Evolutionary conservation across 805 yeast species (phyloP), one percentile per base, ranked within the genome.

Genomic region (Zygosaccharomyces kombuchaensis): DNA sequence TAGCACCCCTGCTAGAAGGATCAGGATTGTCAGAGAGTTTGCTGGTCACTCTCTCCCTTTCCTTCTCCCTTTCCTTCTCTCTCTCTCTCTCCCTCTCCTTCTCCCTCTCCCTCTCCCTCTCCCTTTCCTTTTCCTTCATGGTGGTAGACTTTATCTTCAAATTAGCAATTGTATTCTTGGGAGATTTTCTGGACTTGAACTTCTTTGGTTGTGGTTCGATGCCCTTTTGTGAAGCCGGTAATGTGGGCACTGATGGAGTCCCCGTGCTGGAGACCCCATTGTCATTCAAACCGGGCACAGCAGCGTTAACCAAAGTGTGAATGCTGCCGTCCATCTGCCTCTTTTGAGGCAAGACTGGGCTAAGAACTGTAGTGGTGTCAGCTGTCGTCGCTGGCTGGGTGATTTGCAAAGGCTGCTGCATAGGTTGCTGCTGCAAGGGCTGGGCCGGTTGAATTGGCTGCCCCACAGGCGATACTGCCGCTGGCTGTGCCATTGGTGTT

Each of bases 301-400:
- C 60, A 45, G 65, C 66, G 44, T 58, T 56, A 4, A 62, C 62
- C 35, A 60, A 46, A 1, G 64, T 59, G 40, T 60, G 54, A 39
- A 61, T 62, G 9, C 58, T 60, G 12, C 60, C 62, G 35, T 60
- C 65, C 42, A 53, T 46, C 6, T 57, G 50, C 51, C 67, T 61
- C 43, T 62, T 63, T 40, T 59, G 60, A 4, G 66, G 62, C 12
- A 55, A 22, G 3, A 41, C 43, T 12, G 49, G 49, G 22, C 46
- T 48, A 36, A 44, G 32, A 34, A 43, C 13, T 12, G 36, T 34
- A 7, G 46, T 19, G 21, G 45, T 35, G 14, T 13, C 30, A 9
- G 31, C 44, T 13, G 36, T 46, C 12, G 36, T 46, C 6, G 34
- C 34, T n/a, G 34, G 34, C 34, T 46, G 46, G 9, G 47, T 34